These are phyloP conservation scores for Juglanconis juglandina DNA, from an alignment of 2,329 filamentous ascomycete species.

Conservation along the genomic window DNA sequence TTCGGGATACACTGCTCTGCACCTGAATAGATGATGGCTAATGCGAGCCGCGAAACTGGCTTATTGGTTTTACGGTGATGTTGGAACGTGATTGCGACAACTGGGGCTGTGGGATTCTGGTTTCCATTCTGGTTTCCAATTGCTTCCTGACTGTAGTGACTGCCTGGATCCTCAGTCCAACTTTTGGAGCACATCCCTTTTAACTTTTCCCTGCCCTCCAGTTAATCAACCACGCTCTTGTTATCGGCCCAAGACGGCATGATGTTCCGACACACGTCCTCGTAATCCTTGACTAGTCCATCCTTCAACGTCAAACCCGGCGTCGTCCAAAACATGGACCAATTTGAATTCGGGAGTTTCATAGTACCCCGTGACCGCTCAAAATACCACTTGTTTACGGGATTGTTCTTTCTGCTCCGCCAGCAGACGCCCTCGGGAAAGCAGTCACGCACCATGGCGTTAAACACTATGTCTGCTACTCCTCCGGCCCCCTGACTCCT, in stretches of 20 bases:
- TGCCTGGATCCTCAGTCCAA: too few species aligned
- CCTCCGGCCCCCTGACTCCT: constrained; percentile 85
- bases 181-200: too few species aligned
- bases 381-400: constrained; percentile 99
- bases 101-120: too few species aligned
- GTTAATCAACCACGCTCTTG: constrained; percentile 55
- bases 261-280: constrained; percentile 67
- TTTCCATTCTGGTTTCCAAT: too few species aligned
- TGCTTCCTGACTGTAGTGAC: too few species aligned
- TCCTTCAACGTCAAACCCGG: constrained; percentile 56
- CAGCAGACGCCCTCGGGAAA: constrained; percentile 89
- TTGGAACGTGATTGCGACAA: too few species aligned
- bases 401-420: constrained; percentile 85
- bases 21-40: too few species aligned
- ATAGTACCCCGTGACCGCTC: constrained; percentile 80
- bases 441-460: constrained; percentile 85
- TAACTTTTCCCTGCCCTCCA: not conserved
- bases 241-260: constrained; percentile 62
- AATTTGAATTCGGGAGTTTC: constrained; percentile 77
- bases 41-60: too few species aligned
- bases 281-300: constrained; percentile 63
- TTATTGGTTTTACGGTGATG: too few species aligned
- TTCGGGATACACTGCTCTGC: too few species aligned
- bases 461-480: constrained; percentile 94
- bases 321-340: constrained; percentile 99